A percentile compares a stretch with the other conserved stretches of the same genome.
Evolutionary conservation across 2,329 filamentous ascomycete species (phyloP).

Genomic region (Botrytis hyacinthi): DNA sequence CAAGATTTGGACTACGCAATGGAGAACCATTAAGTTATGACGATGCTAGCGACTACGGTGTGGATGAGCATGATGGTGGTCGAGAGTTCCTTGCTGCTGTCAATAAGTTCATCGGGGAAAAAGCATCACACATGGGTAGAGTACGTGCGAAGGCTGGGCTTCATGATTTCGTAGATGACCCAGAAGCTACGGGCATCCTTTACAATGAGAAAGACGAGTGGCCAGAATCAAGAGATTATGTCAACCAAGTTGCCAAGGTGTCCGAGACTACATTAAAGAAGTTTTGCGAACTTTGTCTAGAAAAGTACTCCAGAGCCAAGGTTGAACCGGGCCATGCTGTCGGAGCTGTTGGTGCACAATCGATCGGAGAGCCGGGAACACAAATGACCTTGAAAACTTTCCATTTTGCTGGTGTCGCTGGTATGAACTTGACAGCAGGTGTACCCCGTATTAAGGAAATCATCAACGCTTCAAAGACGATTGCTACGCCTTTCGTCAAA

Average conservation of each 20-base stretch:
- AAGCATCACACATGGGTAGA: constrained; percentile 59
- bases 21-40: constrained; percentile 64
- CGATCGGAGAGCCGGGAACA: constrained; percentile 95
- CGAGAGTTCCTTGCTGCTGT: constrained; percentile 80
- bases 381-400: constrained; percentile 99
- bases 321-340: constrained; percentile 95
- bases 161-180: constrained; percentile 42
- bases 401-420: constrained; percentile 99
- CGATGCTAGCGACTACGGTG: constrained; percentile 64
- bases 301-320: constrained; percentile 87
- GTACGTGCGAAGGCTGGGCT: constrained; percentile 53
- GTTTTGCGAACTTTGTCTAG: constrained; percentile 80
- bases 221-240: constrained; percentile 17
- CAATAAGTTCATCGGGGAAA: constrained; percentile 64
- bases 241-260: constrained; percentile 68
- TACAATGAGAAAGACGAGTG: constrained; percentile 37
- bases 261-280: constrained; percentile 68
- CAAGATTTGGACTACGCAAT: constrained; percentile 59
- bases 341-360: constrained; percentile 93
- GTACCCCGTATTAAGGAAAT: constrained; percentile 99
- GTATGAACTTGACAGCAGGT: constrained; percentile 99
- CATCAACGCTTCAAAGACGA: constrained; percentile 93
- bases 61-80: constrained; percentile 79
- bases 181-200: constrained; percentile 34
- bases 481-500: constrained; percentile 90